Conservation (phyloP, 805 yeast species). For the Candida broadrunensis region DNA sequence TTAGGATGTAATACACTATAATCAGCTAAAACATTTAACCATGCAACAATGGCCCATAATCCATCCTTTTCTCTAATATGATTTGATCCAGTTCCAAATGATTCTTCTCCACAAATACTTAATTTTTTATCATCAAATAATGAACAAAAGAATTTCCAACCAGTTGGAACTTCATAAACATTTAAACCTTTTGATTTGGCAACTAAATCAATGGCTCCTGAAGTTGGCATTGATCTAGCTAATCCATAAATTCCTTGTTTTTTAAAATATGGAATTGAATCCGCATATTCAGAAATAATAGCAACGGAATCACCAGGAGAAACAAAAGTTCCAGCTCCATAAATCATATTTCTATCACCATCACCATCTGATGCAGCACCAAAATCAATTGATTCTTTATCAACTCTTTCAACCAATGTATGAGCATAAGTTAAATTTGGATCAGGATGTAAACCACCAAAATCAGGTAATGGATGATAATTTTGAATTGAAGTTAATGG, state of each 20-base stretch:
- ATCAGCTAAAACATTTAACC: conserved; percentile 93
- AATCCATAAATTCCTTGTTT: conserved; percentile 85
- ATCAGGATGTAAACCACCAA: conserved; percentile 97
- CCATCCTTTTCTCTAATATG: conserved; percentile 98
- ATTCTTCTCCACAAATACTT: conserved; percentile 97
- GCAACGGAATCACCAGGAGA: conserved; percentile 99
- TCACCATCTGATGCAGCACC: conserved; percentile 99
- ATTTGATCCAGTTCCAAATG: conserved; percentile 96
- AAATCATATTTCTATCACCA: conserved; percentile 98
- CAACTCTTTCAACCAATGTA: conserved; percentile 84
- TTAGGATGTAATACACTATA: conserved; percentile 60
- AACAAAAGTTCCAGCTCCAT: conserved; percentile 91
- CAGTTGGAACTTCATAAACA: conserved; percentile 95
- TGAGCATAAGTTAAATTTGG: conserved; percentile 94
- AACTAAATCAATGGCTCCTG: conserved; percentile 89
- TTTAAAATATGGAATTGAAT: conserved; percentile 84
- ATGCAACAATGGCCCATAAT: conserved; percentile 94
- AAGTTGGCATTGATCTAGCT: conserved; percentile 97
- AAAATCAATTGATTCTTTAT: conserved; percentile 73
- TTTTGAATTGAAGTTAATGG: conserved; percentile 73
- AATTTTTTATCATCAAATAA: conserved; percentile 89
- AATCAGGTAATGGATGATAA: conserved; percentile 76
- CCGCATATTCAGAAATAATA: conserved; percentile 91
- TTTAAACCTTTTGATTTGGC: conserved; percentile 73
- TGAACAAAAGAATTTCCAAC: conserved; percentile 98